Evolutionary conservation across 805 yeast species (phyloP).

Genomic region (Lachancea waltii): DNA sequence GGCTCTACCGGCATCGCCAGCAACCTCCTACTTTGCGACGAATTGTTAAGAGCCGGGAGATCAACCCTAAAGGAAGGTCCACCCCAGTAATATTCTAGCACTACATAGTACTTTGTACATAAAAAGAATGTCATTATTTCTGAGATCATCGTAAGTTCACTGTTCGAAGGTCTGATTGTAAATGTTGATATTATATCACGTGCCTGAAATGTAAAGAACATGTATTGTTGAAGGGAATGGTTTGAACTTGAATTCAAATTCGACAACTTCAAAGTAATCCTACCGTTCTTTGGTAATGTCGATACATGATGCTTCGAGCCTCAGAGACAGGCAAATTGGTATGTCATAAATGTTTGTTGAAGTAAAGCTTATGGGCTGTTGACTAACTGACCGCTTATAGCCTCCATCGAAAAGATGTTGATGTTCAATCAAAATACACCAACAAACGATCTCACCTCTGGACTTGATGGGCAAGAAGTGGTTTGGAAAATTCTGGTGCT

Average conservation of each 20-base stretch:
- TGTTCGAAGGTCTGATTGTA: not conserved
- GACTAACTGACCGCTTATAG: conserved; percentile 1
- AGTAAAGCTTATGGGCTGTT: not conserved
- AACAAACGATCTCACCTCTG: conserved; percentile 44
- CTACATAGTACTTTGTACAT: conserved; percentile 4
- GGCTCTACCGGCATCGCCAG: conserved; percentile 94
- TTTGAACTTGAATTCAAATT: too few relatives aligned
- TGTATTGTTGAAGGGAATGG: too few relatives aligned
- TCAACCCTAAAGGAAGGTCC: conserved; percentile 73
- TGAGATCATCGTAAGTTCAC: too few relatives aligned
- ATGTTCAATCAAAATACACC: conserved; percentile 64
- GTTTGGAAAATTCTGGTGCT: conserved; percentile 88
- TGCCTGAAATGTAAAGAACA: too few relatives aligned
- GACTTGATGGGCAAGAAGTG: conserved; percentile 56
- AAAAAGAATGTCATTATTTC: not conserved
- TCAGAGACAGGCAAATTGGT: conserved; percentile 40
- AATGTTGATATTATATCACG: not conserved
- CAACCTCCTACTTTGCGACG: conserved; percentile 89
- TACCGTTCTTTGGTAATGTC: too few relatives aligned
- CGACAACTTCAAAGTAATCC: too few relatives aligned
- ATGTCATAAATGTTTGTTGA: conserved; percentile 12
- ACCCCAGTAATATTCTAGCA: conserved; percentile 20
- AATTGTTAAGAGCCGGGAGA: conserved; percentile 92
- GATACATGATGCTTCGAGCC: conserved; percentile 19
- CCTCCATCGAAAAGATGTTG: conserved; percentile 71